Base-by-base conservation (phyloP, 2,329 filamentous ascomycete species). In the Neofusicoccum sp. region DNA sequence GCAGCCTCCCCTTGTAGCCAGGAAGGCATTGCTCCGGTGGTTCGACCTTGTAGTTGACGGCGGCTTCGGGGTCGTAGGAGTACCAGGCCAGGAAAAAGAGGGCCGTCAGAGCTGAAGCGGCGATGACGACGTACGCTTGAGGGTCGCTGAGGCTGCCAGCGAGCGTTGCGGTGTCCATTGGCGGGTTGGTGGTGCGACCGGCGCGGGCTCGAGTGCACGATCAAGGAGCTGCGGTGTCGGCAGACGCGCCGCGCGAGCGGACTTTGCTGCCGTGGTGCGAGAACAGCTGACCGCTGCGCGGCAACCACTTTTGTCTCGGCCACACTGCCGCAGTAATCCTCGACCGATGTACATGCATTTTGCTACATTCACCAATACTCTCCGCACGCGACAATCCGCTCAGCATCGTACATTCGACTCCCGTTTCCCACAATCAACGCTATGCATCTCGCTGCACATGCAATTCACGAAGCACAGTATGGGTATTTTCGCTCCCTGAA, bases 41-140 rank as follows among this genome's bases (percentile, higher is more conserved):
- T 4, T 84, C 80, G 31, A 91, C 82, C 47, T 74, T 76, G 75
- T 89, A 92, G 34, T 77, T 78, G 43, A 85, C 82, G 4, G 77
- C 70, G n/a, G 71, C 71, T 65, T 81, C 79, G 14, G 65, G 8
- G 45, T 66, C 61, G 44, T 49, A 48, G 16, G 48, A 36, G 49
- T 51, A 60, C 57, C 36, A 60, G n/a, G 45, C 47, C 20, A 49
- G 36, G 24, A 51, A 34, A 34, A 60, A 49, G 28, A 60, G 45
- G 11, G 57, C 31, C 3, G 45, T 60, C 4, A 60, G n/a, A 33
- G 51, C 51, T 33, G 26, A 4, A 28, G 38, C 30, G 28, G 51
- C 51, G 28, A 56, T 36, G 7, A 43, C 26, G 4, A 56, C 5
- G 14, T 43, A 41, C 6, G 24, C n/a, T 16, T 56, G n/a, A 38